These are phyloP conservation scores for Solanum hybrid DNA, from an alignment of 305 asterid genomes.

Conservation along the genomic window DNA sequence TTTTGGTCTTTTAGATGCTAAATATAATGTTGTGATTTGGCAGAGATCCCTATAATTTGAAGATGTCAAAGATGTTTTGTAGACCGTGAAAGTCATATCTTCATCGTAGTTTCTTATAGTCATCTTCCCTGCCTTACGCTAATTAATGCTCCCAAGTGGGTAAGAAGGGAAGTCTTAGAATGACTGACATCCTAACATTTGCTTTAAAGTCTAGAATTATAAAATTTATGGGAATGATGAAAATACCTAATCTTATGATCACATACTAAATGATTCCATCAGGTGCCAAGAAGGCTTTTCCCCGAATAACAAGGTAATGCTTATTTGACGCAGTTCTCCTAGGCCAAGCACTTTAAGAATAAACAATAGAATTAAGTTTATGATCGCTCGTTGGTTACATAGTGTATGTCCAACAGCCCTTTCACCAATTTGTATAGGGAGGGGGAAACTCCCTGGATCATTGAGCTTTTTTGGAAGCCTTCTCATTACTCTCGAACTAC, in stretches of 20 bases:
- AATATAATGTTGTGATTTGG: neutral
- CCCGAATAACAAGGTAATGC: neutral
- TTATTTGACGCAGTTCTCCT: neutral
- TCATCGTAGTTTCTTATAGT: neutral
- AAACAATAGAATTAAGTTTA: neutral
- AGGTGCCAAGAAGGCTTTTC: neutral
- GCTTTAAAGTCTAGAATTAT: neutral
- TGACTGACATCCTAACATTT: neutral
- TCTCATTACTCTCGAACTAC: neutral
- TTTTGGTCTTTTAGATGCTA: neutral
- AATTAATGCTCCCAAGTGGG: neutral
- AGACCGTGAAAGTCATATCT: neutral
- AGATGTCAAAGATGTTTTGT: neutral
- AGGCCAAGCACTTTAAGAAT: neutral
- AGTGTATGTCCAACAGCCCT: neutral
- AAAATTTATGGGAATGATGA: neutral
- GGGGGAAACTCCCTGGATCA: neutral
- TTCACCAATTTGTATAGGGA: neutral
- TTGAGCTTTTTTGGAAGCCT: neutral
- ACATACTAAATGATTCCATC: neutral
- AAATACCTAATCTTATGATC: neutral
- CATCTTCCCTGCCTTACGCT: neutral
- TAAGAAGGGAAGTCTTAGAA: neutral
- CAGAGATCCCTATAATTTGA: neutral
- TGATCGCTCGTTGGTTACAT: neutral